Percentiles rank a stretch among this genome's conserved stretches.
Conservation (phyloP, 305 asterid genomes). For the Solanum chacoense region DNA sequence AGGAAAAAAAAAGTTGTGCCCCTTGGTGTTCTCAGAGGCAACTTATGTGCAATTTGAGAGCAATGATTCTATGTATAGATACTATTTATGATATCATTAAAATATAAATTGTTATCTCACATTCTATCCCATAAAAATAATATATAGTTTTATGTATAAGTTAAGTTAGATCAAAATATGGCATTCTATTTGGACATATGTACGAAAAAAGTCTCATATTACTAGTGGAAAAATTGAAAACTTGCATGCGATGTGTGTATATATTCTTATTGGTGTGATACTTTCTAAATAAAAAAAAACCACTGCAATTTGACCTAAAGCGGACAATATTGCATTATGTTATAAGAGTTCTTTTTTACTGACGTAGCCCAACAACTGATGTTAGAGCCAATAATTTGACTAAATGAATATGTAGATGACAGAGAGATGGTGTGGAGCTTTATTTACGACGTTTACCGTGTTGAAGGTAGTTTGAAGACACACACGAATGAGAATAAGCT, state of each 20-base stretch:
- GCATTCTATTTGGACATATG: neutral
- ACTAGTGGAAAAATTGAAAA: neutral
- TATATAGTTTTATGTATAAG: neutral
- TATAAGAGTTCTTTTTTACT: neutral
- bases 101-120: neutral
- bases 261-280: neutral
- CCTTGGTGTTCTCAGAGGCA: conserved; percentile 11
- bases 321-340: neutral
- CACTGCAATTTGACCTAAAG: neutral
- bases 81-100: neutral
- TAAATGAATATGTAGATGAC: neutral
- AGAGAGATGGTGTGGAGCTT: neutral
- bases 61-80: neutral
- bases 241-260: no score
- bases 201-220: neutral
- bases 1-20: conserved; percentile 4
- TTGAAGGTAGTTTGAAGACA: neutral
- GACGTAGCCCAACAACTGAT: neutral
- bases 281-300: neutral
- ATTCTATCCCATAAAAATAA: neutral
- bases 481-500: neutral
- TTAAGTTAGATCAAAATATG: neutral
- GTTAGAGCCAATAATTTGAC: neutral
- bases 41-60: conserved; percentile 6
- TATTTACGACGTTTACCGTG: neutral